Percentiles rank a stretch among this genome's conserved stretches.
Conservation (phyloP, 2,329 filamentous ascomycete genomes). For the Fusarium multiceps region DNA sequence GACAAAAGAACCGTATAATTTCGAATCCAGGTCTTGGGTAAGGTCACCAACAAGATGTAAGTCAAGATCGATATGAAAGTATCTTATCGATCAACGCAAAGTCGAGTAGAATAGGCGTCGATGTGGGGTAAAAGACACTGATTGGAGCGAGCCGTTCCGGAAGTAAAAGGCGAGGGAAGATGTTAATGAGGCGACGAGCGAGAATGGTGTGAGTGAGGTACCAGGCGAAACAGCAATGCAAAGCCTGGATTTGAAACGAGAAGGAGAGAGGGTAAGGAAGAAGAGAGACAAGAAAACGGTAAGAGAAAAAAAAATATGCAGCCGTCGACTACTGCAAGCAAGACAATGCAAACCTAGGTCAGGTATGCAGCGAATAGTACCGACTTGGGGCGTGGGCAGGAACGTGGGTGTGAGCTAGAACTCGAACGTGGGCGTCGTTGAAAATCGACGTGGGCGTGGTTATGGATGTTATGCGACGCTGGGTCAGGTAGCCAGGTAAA, state of each 20-base stretch:
- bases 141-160: conserved; percentile 31
- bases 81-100: conserved; percentile 46
- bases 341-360: conserved; percentile 21
- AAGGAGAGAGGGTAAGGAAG: conserved; percentile 30
- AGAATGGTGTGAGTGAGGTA: conserved; percentile 27
- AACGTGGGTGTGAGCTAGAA: conserved; percentile 19
- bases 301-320: conserved; percentile 41
- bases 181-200: conserved; percentile 20
- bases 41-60: conserved; percentile 15
- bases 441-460: conserved; percentile 33
- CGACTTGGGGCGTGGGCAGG: conserved; percentile 30
- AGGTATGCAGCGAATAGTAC: conserved; percentile 33
- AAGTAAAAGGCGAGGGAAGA: conserved; percentile 17
- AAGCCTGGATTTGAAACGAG: conserved; percentile 16
- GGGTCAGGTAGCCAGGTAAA: conserved; percentile 20
- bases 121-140: conserved; percentile 45
- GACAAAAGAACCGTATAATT: not conserved
- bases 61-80: conserved; percentile 17
- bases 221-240: conserved; percentile 21
- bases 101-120: conserved; percentile 31
- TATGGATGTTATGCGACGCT: conserved; percentile 22
- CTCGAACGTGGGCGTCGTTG: conserved; percentile 11
- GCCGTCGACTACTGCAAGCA: conserved; percentile 38
- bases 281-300: conserved; percentile 42
- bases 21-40: not conserved